A percentile compares a stretch with the other conserved stretches of the same genome.
These are phyloP conservation scores for Neckera pumila DNA, from an alignment of 225 moss, liverwort and hornwort genomes.

Conservation along the genomic window DNA sequence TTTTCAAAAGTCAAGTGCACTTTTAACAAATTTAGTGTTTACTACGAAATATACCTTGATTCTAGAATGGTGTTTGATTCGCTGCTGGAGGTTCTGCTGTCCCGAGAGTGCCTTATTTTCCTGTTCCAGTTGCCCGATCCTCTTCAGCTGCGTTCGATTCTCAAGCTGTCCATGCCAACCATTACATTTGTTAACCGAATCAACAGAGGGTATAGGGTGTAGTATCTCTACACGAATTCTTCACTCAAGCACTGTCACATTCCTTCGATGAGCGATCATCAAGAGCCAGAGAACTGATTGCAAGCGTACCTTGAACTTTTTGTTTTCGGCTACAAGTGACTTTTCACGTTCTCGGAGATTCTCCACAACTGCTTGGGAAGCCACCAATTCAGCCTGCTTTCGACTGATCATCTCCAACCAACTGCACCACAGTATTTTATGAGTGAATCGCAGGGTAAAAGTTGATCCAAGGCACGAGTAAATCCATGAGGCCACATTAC, in stretches of 20 bases:
- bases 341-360: constrained; percentile 33
- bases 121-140: constrained; percentile 49
- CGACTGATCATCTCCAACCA: constrained; percentile 49
- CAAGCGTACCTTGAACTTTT: constrained; percentile 20
- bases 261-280: neutral
- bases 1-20: neutral
- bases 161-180: constrained; percentile 42
- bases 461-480: neutral
- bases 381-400: constrained; percentile 37
- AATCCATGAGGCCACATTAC: neutral
- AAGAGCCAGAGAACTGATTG: neutral
- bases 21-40: neutral
- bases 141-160: constrained; percentile 39
- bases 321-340: constrained; percentile 15
- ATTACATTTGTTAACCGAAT: neutral
- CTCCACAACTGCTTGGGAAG: constrained; percentile 29
- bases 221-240: neutral
- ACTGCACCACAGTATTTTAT: constrained; percentile 1
- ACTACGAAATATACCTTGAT: constrained; percentile 16
- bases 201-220: neutral
- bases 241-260: neutral
- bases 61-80: constrained; percentile 84
- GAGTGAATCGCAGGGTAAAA: neutral
- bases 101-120: constrained; percentile 73
- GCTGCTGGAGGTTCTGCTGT: constrained; percentile 88